Percentiles rank a stretch among this genome's conserved stretches.
These are phyloP conservation scores for Aurinia saxatilis DNA, from an alignment of 345 rosid species.

Conservation along the genomic window DNA sequence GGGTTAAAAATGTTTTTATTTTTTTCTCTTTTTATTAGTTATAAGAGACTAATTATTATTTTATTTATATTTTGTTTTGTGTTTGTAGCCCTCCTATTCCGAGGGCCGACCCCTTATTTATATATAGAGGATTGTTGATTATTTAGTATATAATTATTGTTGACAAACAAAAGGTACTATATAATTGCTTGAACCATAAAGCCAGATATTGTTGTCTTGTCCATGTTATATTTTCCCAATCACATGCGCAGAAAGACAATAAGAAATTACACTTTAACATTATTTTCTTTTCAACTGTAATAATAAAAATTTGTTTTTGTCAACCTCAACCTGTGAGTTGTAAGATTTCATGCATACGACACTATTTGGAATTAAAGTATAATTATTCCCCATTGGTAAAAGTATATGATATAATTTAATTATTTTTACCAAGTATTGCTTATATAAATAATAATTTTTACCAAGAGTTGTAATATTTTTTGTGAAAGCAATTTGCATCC, in stretches of 20 bases:
- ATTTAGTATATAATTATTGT: no score
- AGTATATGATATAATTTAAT: background rate
- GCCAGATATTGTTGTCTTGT: slow-evolving; percentile 15
- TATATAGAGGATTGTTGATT: no score
- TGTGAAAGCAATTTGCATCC: slow-evolving; percentile 21
- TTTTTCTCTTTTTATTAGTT: no score
- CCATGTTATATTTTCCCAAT: slow-evolving; percentile 7
- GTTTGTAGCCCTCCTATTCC: no score
- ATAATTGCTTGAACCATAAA: background rate
- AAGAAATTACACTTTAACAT: background rate
- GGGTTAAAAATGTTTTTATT: no score
- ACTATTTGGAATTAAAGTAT: background rate
- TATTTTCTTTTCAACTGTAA: background rate
- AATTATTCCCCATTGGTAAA: background rate
- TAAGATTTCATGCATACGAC: background rate
- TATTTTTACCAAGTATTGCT: background rate
- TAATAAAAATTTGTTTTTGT: slow-evolving; percentile 3
- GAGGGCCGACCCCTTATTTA: no score
- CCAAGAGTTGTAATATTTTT: background rate
- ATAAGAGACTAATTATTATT: no score
- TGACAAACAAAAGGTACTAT: no score
- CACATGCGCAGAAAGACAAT: slow-evolving; percentile 12
- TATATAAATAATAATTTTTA: no score
- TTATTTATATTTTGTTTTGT: no score
- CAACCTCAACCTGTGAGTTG: slow-evolving; percentile 1